These are phyloP conservation scores for Lichtheimia ramosa DNA, from an alignment of 371 early-diverging fungal genomes.

Conservation along the genomic window DNA sequence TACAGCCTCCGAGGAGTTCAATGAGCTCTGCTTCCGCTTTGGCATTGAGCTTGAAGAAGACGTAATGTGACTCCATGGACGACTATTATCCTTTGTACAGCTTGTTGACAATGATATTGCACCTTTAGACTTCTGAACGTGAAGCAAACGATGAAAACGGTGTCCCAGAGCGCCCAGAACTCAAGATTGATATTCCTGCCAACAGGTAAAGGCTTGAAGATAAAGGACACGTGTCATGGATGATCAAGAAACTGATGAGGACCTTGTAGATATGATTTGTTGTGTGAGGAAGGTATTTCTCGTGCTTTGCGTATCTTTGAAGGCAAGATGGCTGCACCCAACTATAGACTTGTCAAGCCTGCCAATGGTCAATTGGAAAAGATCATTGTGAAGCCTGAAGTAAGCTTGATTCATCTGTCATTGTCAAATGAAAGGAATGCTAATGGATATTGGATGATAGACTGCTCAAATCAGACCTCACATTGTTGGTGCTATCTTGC, in stretches of 20 bases:
- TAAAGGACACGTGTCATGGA: neutral
- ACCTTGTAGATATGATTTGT: conserved; percentile 83
- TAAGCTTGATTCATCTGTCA: conserved; percentile 11
- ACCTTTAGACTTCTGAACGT: conserved; percentile 76
- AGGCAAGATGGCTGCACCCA: conserved; percentile 65
- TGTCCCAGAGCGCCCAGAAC: conserved; percentile 76
- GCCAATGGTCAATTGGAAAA: conserved; percentile 61
- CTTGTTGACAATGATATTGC: neutral
- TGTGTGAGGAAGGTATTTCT: conserved; percentile 94
- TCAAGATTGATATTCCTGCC: conserved; percentile 99
- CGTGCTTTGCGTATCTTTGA: conserved; percentile 86
- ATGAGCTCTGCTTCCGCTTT: conserved; percentile 98
- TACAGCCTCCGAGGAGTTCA: conserved; percentile 84
- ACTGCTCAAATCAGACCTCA: conserved; percentile 83
- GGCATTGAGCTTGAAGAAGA: conserved; percentile 99
- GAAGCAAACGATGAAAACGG: conserved; percentile 70
- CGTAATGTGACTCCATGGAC: conserved; percentile 40
- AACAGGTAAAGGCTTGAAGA: conserved; percentile 83
- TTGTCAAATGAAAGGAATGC: neutral
- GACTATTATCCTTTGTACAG: neutral
- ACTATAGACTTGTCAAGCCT: conserved; percentile 62
- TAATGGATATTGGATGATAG: conserved; percentile 18
- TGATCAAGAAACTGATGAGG: neutral
- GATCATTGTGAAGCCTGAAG: conserved; percentile 73
- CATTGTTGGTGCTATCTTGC: conserved; percentile 94